A percentile compares a stretch with the other conserved stretches of the same genome.
phyloP scores from a whole-genome alignment of 768 basidiomycete species.

The Mycena rebaudengoi region DNA sequence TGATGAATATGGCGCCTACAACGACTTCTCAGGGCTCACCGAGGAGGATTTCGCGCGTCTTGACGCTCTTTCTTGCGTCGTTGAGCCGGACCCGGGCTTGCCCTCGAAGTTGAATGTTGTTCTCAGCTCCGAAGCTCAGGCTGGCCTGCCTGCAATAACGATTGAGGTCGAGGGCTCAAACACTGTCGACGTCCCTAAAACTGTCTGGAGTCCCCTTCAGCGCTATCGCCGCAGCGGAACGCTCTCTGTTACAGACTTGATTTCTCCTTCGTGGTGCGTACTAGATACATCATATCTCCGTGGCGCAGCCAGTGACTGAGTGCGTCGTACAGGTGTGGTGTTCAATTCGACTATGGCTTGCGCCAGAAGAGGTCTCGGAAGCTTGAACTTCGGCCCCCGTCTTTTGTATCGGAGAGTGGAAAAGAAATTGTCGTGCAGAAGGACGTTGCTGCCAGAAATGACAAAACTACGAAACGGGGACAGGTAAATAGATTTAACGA shows the following conservation, averaged over 20 bases:
- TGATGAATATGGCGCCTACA: slow-evolving; percentile 56
- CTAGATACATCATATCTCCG: no score
- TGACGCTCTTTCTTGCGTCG: slow-evolving; percentile 45
- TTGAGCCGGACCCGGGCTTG: neutral
- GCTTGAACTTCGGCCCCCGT: slow-evolving; percentile 57
- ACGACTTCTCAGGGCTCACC: slow-evolving; percentile 65
- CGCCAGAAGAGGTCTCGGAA: slow-evolving; percentile 62
- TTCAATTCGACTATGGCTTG: slow-evolving; percentile 81
- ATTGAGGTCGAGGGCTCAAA: slow-evolving; percentile 41
- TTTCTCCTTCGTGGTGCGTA: slow-evolving; percentile 66
- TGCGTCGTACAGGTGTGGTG: slow-evolving; percentile 71
- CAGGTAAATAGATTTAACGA: slow-evolving; percentile 53
- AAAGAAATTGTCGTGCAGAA: slow-evolving; percentile 66
- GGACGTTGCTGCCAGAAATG: slow-evolving; percentile 61
- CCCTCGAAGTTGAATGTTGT: slow-evolving; percentile 2
- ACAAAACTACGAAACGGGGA: slow-evolving; percentile 62
- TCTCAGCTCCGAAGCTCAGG: no score
- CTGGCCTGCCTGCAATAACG: slow-evolving; percentile 41
- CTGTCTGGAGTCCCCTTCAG: slow-evolving; percentile 45
- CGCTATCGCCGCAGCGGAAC: slow-evolving; percentile 54
- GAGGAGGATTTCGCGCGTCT: slow-evolving; percentile 61
- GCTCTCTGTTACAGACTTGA: slow-evolving; percentile 71
- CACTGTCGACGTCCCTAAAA: neutral
- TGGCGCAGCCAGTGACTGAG: neutral
- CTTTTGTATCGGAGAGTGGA: slow-evolving; percentile 65